Evolutionary conservation across 371 early-diverging fungal species (phyloP).

Genomic region (Mucor lusitanicus): DNA sequence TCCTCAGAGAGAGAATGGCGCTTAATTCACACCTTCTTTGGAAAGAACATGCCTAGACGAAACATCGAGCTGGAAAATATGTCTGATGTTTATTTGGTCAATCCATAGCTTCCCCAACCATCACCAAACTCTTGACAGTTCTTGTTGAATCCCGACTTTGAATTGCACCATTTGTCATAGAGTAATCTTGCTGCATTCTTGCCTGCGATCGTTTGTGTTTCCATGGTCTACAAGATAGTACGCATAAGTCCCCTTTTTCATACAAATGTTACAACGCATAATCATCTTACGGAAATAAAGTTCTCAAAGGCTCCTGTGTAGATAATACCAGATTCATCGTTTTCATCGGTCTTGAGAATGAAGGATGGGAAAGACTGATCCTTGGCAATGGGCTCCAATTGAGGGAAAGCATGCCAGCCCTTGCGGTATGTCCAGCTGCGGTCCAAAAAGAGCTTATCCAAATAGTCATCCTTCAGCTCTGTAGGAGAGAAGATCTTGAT

Average conservation of each 20-base stretch:
- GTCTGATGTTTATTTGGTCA: constrained; percentile 57
- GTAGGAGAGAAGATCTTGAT: constrained; percentile 61
- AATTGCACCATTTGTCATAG: constrained; percentile 49
- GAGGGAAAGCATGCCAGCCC: constrained; percentile 72
- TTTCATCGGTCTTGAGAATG: constrained; percentile 21
- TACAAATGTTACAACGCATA: too few relatives aligned
- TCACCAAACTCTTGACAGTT: constrained; percentile 37
- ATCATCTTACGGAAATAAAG: constrained; percentile 54
- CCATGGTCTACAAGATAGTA: constrained; percentile 56
- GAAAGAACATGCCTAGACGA: constrained; percentile 49
- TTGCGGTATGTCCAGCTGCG: constrained; percentile 60
- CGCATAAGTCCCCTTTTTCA: too few relatives aligned
- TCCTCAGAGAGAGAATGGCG: constrained; percentile 53
- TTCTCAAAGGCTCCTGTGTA: constrained; percentile 65
- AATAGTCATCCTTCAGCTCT: constrained; percentile 34
- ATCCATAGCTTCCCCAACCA: constrained; percentile 42
- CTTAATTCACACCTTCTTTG: constrained; percentile 57
- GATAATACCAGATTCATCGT: constrained; percentile 46
- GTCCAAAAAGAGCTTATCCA: constrained; percentile 48
- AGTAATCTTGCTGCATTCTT: constrained; percentile 58
- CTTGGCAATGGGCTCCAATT: constrained; percentile 39
- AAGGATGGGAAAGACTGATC: constrained; percentile 25
- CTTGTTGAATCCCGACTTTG: neutral
- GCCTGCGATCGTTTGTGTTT: constrained; percentile 62
- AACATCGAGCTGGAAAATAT: constrained; percentile 49